Conservation (phyloP, 106 monocot species). For the Gastrodia elata region DNA sequence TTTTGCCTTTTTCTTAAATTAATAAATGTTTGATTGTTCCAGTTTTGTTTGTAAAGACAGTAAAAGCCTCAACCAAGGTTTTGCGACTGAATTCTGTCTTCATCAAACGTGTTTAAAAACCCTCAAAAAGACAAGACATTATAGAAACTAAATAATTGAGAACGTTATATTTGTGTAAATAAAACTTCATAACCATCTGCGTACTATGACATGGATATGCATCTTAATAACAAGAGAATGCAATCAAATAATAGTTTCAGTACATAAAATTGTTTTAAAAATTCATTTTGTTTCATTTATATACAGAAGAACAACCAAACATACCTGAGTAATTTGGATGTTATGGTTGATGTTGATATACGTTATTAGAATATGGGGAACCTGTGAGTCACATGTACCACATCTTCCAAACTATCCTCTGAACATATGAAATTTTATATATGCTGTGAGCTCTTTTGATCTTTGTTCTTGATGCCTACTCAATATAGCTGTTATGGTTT, state of each 20-base stretch:
- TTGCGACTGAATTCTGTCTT: too few species aligned
- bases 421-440: neutral
- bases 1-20: too few species aligned
- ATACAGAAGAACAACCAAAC: neutral
- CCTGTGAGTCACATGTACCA: neutral
- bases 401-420: neutral
- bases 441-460: neutral
- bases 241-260: neutral
- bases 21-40: too few species aligned
- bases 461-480: neutral
- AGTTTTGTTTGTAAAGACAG: too few species aligned
- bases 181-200: too few species aligned
- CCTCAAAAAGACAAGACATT: too few species aligned
- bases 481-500: neutral
- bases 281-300: neutral
- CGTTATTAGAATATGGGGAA: neutral
- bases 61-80: too few species aligned
- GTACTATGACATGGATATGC: neutral
- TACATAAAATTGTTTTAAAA: neutral
- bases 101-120: too few species aligned
- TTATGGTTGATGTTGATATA: constrained; percentile 1
- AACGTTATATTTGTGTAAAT: too few species aligned
- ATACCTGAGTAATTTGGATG: neutral
- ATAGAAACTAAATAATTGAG: too few species aligned
- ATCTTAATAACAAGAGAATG: neutral